These are phyloP conservation scores for Colletotrichum sp. DNA, from an alignment of 2,329 filamentous ascomycete species.

Conservation along the genomic window DNA sequence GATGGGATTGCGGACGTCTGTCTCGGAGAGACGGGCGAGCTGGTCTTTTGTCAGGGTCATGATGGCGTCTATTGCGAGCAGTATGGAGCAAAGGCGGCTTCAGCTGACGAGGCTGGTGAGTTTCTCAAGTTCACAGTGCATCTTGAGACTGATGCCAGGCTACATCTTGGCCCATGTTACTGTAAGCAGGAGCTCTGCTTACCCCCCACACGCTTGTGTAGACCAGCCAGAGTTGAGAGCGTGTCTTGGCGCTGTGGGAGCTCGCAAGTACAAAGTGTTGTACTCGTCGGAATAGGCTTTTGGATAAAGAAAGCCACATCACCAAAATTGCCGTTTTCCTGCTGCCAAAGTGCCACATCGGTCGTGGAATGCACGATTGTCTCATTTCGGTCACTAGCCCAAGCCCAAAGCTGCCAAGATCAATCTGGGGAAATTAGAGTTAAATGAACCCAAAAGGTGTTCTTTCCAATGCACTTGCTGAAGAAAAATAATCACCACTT, in stretches of 20 bases:
- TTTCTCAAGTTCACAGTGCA: neutral
- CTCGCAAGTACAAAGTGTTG: neutral
- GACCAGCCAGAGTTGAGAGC: neutral
- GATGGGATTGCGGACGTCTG: constrained; percentile 44
- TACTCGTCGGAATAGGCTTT: neutral
- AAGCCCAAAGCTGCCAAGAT: neutral
- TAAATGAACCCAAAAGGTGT: neutral
- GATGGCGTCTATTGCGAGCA: neutral
- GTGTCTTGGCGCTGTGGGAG: neutral
- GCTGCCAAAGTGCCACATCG: neutral
- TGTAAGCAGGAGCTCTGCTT: neutral
- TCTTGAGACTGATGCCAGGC: neutral
- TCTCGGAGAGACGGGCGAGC: constrained; percentile 38
- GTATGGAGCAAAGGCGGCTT: neutral
- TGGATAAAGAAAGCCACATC: neutral
- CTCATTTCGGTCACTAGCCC: neutral
- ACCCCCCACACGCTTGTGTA: neutral
- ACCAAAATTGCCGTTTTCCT: neutral
- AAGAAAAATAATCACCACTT: neutral
- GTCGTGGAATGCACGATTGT: neutral
- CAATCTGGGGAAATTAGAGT: neutral
- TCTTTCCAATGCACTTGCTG: neutral
- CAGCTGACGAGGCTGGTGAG: neutral
- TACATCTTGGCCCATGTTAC: neutral
- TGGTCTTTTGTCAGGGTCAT: neutral